phyloP scores from a whole-genome alignment of 139 green algal genomes.

The Pleodorina starrii region DNA sequence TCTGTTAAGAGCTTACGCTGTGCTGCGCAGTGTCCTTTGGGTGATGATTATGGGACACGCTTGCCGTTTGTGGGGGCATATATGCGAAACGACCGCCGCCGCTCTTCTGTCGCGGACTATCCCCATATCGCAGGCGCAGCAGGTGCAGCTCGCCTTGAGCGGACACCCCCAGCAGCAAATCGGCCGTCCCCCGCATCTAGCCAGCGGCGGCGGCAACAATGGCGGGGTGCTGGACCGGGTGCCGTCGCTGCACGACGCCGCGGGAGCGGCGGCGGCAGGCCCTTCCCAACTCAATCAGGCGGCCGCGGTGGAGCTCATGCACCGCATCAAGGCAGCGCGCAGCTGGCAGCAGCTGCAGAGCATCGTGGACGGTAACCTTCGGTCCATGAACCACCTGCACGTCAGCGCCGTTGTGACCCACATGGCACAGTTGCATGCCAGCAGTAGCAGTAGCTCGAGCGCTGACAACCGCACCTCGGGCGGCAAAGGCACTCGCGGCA shows the following conservation, averaged over 20 bases:
- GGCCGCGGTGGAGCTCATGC: constrained; percentile 32
- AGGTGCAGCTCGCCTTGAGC: background rate
- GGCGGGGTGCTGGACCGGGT: too few relatives aligned
- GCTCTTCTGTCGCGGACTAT: too few relatives aligned
- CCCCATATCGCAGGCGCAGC: too few relatives aligned
- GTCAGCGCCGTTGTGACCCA: constrained; percentile 57
- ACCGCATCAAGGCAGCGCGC: constrained; percentile 32
- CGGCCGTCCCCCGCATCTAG: background rate
- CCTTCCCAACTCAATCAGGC: background rate
- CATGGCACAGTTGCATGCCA: constrained; percentile 53
- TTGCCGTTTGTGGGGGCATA: too few relatives aligned
- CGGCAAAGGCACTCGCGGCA: too few relatives aligned
- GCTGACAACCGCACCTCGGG: background rate
- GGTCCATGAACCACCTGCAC: constrained; percentile 54
- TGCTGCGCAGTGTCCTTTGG: too few relatives aligned
- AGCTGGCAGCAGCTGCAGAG: constrained; percentile 56
- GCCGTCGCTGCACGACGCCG: background rate
- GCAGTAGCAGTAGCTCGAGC: constrained; percentile 22
- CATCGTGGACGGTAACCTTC: constrained; percentile 13
- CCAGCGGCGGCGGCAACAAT: background rate
- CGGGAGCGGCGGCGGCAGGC: background rate
- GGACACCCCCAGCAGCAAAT: background rate
- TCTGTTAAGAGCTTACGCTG: too few relatives aligned
- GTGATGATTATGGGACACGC: too few relatives aligned
- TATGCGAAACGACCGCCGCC: too few relatives aligned